Percentiles rank a stretch among this genome's conserved stretches.
phyloP scores from a whole-genome alignment of 371 early-diverging fungal genomes.

The Mucor velutinosus region DNA sequence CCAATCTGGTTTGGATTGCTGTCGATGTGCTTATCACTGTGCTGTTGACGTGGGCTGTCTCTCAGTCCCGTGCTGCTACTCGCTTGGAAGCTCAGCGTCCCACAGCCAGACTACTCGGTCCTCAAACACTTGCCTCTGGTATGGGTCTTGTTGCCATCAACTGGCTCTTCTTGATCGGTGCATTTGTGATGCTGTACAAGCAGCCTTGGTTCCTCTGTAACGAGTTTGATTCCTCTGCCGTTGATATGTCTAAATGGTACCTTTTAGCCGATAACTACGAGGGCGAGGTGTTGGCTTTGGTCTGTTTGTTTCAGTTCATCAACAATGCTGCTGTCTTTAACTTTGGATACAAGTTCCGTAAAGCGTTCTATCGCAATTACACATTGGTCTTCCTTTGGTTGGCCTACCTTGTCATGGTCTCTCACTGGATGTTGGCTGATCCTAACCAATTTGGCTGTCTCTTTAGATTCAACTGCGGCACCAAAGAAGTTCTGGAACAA shows the following conservation, averaged over 20 bases:
- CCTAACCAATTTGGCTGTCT: conserved; percentile 74
- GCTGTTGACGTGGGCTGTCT: conserved; percentile 66
- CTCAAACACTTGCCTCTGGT: conserved; percentile 68
- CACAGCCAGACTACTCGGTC: conserved; percentile 71
- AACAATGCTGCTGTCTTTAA: conserved; percentile 68
- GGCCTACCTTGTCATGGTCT: conserved; percentile 55
- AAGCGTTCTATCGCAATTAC: conserved; percentile 62
- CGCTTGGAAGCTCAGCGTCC: conserved; percentile 63
- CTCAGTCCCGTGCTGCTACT: conserved; percentile 60
- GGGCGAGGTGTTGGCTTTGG: conserved; percentile 53
- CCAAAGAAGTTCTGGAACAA: conserved; percentile 40
- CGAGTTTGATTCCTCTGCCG: conserved; percentile 65
- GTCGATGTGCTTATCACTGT: conserved; percentile 73
- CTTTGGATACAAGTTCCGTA: conserved; percentile 69
- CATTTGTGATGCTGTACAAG: conserved; percentile 57
- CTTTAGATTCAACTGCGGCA: conserved; percentile 77
- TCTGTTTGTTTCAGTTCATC: conserved; percentile 66
- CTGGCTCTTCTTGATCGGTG: conserved; percentile 54
- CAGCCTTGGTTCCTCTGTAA: conserved; percentile 73
- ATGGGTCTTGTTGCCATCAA: conserved; percentile 70
- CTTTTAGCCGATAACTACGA: conserved; percentile 80
- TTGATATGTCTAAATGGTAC: conserved; percentile 75
- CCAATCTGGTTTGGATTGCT: conserved; percentile 70
- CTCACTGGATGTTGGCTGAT: conserved; percentile 61
- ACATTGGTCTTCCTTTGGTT: conserved; percentile 55